Evolutionary conservation across 225 moss, liverwort and hornwort genomes (phyloP).

Genomic region (Physcomitrellopsis africana): DNA sequence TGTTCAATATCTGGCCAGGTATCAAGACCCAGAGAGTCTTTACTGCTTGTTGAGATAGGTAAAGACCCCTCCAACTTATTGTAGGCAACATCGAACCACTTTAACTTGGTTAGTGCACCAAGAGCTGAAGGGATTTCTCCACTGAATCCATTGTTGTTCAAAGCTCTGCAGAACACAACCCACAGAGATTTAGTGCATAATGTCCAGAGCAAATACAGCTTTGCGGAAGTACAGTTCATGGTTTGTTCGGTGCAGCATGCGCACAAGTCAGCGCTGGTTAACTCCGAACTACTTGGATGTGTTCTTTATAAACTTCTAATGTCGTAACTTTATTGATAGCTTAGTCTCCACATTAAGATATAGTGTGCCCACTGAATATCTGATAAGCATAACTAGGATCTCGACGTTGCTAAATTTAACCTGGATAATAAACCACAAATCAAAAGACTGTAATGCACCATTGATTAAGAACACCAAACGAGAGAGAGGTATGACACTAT

Average conservation of each 20-base stretch:
- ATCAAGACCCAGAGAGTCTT: constrained; percentile 52
- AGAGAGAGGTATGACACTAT: not conserved
- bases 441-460: not conserved
- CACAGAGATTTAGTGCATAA: not conserved
- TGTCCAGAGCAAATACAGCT: no score
- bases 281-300: no score
- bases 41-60: constrained; percentile 40
- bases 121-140: constrained; percentile 44
- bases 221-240: no score
- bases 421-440: not conserved
- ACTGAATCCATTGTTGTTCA: constrained; percentile 41
- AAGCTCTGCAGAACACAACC: constrained; percentile 34
- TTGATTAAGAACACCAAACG: not conserved
- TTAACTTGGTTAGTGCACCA: constrained; percentile 35
- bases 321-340: no score
- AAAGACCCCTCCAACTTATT: constrained; percentile 39
- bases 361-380: not conserved
- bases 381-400: not conserved
- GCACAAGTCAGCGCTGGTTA: no score
- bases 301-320: no score
- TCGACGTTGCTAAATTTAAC: not conserved
- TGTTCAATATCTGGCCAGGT: constrained; percentile 47
- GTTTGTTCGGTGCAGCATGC: no score
- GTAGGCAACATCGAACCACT: constrained; percentile 48
- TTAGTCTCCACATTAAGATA: not conserved